Conservation (phyloP, 192 early-diverging fungal species). For the Rhizophagus sp. region DNA sequence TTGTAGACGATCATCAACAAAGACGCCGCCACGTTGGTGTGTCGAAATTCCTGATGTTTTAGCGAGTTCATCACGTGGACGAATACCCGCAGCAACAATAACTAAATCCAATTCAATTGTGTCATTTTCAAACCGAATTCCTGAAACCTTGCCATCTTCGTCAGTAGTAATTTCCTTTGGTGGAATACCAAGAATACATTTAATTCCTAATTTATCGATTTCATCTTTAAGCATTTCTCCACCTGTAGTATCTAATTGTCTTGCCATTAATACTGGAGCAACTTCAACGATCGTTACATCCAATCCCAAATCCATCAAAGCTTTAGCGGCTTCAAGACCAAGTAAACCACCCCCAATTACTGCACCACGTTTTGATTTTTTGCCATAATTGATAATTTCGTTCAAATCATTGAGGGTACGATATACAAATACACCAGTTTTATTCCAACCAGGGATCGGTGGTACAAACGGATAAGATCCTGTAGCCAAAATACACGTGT, state of each 20-base stretch:
- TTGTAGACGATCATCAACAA: slow-evolving; percentile 53
- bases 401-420: slow-evolving; percentile 65
- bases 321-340: slow-evolving; percentile 70
- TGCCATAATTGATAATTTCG: slow-evolving; percentile 49
- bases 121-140: neutral
- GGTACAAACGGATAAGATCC: slow-evolving; percentile 61
- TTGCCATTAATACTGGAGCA: slow-evolving; percentile 46
- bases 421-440: slow-evolving; percentile 63
- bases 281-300: slow-evolving; percentile 58
- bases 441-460: slow-evolving; percentile 45
- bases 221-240: slow-evolving; percentile 51
- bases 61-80: slow-evolving; percentile 59
- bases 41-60: slow-evolving; percentile 45
- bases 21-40: slow-evolving; percentile 58
- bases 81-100: slow-evolving; percentile 56
- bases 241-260: slow-evolving; percentile 62
- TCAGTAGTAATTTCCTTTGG: slow-evolving; percentile 41
- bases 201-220: slow-evolving; percentile 53
- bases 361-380: slow-evolving; percentile 46
- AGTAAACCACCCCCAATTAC: slow-evolving; percentile 69
- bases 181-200: slow-evolving; percentile 33
- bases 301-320: slow-evolving; percentile 53
- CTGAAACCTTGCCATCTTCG: slow-evolving; percentile 36
- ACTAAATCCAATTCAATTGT: slow-evolving; percentile 49
- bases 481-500: slow-evolving; percentile 60